phyloP scores from a whole-genome alignment of 495 filamentous ascomycete species.

The Rhypophila decipiens region DNA sequence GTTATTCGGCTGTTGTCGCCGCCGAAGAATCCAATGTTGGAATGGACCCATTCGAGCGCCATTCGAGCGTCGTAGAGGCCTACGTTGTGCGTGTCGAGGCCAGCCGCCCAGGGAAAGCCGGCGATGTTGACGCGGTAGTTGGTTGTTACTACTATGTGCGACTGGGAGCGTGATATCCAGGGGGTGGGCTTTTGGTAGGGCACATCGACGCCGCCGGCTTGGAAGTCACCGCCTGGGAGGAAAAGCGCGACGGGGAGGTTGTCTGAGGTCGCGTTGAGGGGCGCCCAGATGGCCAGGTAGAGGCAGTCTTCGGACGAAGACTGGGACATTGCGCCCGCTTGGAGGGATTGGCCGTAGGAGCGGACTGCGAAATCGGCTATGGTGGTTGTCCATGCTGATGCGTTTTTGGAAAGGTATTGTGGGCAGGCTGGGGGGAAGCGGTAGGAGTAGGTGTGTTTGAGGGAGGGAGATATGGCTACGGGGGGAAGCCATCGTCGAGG shows the following conservation, averaged over 20 bases:
- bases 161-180: constrained; percentile 38
- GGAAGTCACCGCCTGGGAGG: constrained; percentile 41
- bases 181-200: constrained; percentile 37
- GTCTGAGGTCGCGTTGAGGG: constrained; percentile 17
- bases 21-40: constrained; percentile 62
- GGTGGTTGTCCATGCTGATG: constrained; percentile 29
- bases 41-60: constrained; percentile 61
- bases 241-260: constrained; percentile 43
- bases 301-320: constrained; percentile 46
- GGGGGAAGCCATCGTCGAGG: constrained; percentile 36
- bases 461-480: constrained; percentile 21
- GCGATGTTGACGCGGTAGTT: constrained; percentile 47
- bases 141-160: constrained; percentile 50
- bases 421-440: constrained; percentile 33
- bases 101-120: constrained; percentile 18
- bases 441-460: constrained; percentile 23
- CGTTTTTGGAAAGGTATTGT: constrained; percentile 24
- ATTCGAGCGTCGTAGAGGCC: constrained; percentile 49
- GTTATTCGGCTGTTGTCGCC: constrained; percentile 57
- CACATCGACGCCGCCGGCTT: constrained; percentile 32
- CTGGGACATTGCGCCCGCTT: constrained; percentile 26
- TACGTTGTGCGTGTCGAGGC: constrained; percentile 13
- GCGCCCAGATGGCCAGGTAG: constrained; percentile 48
- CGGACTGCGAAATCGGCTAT: constrained; percentile 27
- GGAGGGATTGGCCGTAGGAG: constrained; percentile 24